These are phyloP conservation scores for Taiozyma onychis DNA, from an alignment of 1,139 yeast genomes.

Conservation along the genomic window DNA sequence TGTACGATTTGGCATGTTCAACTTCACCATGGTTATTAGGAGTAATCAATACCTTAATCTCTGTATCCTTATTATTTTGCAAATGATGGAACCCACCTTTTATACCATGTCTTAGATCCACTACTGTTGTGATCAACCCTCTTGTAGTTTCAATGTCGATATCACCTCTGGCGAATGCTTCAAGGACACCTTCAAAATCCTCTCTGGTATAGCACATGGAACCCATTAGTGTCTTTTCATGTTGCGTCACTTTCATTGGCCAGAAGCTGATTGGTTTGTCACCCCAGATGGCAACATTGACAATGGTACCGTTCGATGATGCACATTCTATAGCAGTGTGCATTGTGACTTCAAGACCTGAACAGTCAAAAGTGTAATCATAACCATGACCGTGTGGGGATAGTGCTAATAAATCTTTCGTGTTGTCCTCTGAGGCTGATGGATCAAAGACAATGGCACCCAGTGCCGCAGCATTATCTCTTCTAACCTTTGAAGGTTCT, in stretches of 20 bases:
- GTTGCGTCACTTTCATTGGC: conserved; percentile 41
- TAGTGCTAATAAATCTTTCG: conserved; percentile 28
- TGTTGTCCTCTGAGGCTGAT: conserved; percentile 25
- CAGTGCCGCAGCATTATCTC: conserved; percentile 35
- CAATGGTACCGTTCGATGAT: conserved; percentile 41
- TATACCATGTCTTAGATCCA: conserved; percentile 37
- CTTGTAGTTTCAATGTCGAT: conserved; percentile 35
- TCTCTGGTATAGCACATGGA: conserved; percentile 42
- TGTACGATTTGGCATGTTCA: conserved; percentile 16
- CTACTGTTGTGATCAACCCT: conserved; percentile 38
- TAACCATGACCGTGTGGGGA: conserved; percentile 37
- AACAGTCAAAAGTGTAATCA: conserved; percentile 43
- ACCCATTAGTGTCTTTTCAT: conserved; percentile 41
- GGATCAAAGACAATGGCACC: conserved; percentile 40
- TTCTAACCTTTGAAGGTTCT: conserved; percentile 40
- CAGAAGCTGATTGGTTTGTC: conserved; percentile 33
- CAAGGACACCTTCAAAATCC: conserved; percentile 44
- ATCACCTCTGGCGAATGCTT: conserved; percentile 36
- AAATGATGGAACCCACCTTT: conserved; percentile 40
- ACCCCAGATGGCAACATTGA: conserved; percentile 50
- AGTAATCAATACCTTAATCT: conserved; percentile 39
- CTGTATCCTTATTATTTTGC: conserved; percentile 37
- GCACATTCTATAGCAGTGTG: conserved; percentile 36
- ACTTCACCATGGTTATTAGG: conserved; percentile 27
- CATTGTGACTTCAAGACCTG: conserved; percentile 43